A percentile compares a stretch with the other conserved stretches of the same genome.
These are phyloP conservation scores for Annona squamosa DNA, from an alignment of 164 flowering plant species.

Conservation along the genomic window DNA sequence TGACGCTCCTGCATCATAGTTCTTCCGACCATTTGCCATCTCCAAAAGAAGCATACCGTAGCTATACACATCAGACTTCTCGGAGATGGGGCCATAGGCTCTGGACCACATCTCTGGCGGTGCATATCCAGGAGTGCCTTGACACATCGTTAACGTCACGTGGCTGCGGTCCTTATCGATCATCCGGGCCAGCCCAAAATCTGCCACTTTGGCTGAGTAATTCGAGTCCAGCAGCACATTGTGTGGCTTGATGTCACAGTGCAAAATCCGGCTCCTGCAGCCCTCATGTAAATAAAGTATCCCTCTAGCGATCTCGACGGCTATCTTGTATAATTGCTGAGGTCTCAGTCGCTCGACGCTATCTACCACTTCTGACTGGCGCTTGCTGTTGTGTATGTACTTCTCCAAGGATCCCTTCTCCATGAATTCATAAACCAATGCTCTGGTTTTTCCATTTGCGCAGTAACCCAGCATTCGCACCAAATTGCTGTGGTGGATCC, in stretches of 20 bases:
- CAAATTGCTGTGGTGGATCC: constrained; percentile 7
- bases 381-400: background rate
- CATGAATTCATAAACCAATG: background rate
- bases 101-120: constrained; percentile 9
- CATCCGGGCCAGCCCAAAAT: constrained; percentile 9
- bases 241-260: constrained; percentile 13
- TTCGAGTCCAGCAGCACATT: constrained; percentile 5
- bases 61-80: constrained; percentile 10
- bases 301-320: constrained; percentile 10
- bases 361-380: background rate
- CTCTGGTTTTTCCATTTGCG: too few species aligned
- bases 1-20: background rate
- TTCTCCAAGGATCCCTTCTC: constrained; percentile 8
- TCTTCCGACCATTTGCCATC: constrained; percentile 10
- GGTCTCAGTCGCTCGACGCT: background rate
- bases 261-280: constrained; percentile 1
- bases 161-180: background rate
- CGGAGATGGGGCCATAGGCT: background rate
- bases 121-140: constrained; percentile 10
- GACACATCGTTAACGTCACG: background rate
- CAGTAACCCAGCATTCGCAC: constrained; percentile 12
- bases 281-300: constrained; percentile 8
- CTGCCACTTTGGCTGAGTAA: constrained; percentile 5
- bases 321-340: constrained; percentile 7
- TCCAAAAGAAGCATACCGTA: constrained; percentile 14